Base-by-base conservation (phyloP, 2,329 filamentous ascomycete genomes). In the Neofusicoccum sp. region DNA sequence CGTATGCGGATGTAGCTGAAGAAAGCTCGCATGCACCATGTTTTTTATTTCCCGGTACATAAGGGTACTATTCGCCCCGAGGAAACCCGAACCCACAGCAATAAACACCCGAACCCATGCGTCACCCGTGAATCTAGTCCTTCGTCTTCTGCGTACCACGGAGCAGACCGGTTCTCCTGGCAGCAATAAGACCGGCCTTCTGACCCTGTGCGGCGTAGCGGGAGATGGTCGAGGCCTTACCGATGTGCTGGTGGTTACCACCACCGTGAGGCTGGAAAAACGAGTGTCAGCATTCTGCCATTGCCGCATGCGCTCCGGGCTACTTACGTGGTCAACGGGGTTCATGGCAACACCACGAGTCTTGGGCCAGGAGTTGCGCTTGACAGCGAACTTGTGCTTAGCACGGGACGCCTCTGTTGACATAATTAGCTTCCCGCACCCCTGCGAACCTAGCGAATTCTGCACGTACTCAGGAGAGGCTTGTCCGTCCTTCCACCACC, bases 311-410 rank as follows among this genome's bases (percentile, higher is more conserved):
- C 14, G 7, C 28, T n/a, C 36, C 60, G 31, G 33, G 54, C 66
- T 31, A 69, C 82, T 78, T 83, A 84, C 81, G 88, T 99, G 95
- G 84, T 99, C 95, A 77, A 99, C 95, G 76, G 95, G 95, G 86
- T 99, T 99, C 95, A 99, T 99, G 83, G 95, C 95, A 89, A 99
- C 95, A 97, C 95, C 95, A 95, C 95, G 93, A 87, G 95, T 99
- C 91, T 96, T 97, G 84, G 95, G 95, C 95, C 95, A 99, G 79
- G 88, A 93, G 91, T 99, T 98, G 80, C 95, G 92, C 92, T 99
- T 99, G 85, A 97, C 96, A 73, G 93, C 92, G 85, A 96, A 99
- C 90, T 99, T 99, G 81, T 98, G 93, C 91, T 98, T 99, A 77
- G 95, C 95, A 79, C 95, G 91, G 77, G 93, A 98, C 76, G 95